phyloP scores from a whole-genome alignment of 768 basidiomycete species.

The Mycena rosella region DNA sequence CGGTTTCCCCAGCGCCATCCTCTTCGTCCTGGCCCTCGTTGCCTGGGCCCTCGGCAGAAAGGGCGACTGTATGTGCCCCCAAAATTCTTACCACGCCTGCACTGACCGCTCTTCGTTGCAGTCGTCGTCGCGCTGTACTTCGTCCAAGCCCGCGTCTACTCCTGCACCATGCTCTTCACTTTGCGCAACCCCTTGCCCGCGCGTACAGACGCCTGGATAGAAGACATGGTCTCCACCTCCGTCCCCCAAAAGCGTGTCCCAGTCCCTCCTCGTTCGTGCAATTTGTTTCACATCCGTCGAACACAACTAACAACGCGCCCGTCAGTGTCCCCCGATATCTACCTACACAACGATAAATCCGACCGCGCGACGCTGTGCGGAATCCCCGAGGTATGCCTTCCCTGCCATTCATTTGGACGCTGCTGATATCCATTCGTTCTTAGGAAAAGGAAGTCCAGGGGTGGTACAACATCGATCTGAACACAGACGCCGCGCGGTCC shows the following conservation, averaged over 20 bases:
- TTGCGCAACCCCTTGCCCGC: conserved; percentile 16
- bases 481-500: neutral
- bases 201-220: conserved; percentile 20
- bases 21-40: conserved; percentile 25
- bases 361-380: neutral
- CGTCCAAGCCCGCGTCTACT: conserved; percentile 33
- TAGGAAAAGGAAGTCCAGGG: conserved; percentile 6
- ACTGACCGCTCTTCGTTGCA: neutral
- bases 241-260: conserved; percentile 18
- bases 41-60: conserved; percentile 23
- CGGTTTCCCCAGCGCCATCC: conserved; percentile 27
- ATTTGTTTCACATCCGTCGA: neutral
- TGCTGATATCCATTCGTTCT: neutral
- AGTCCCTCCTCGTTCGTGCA: conserved; percentile 15
- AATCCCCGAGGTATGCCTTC: conserved; percentile 19
- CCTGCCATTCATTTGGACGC: too few relatives aligned
- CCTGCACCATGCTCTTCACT: conserved; percentile 29
- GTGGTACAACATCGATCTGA: conserved; percentile 31
- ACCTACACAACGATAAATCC: conserved; percentile 22
- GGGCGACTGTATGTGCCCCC: conserved; percentile 19
- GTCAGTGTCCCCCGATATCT: conserved; percentile 28
- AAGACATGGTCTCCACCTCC: conserved; percentile 19
- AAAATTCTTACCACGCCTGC: too few relatives aligned
- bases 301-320: neutral
- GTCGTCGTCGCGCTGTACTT: conserved; percentile 30